A percentile compares a stretch with the other conserved stretches of the same genome.
Evolutionary conservation across 2,329 filamentous ascomycete species (phyloP).

Genomic region (Coniochaeta pulveracea): DNA sequence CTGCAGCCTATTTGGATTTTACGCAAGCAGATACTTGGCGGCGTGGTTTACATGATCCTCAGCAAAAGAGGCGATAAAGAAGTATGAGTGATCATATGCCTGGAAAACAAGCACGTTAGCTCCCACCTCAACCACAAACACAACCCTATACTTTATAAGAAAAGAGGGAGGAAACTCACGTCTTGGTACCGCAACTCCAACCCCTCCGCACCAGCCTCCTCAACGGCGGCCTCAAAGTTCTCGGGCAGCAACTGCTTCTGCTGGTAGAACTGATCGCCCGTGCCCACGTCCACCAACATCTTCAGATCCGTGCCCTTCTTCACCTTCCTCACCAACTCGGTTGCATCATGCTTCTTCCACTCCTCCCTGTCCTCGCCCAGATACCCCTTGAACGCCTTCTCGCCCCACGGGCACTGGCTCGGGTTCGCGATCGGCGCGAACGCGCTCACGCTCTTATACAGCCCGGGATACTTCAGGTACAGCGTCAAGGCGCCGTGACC

Average conservation of each 20-base stretch:
- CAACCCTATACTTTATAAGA: not conserved
- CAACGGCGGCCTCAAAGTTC: constrained; percentile 74
- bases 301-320: constrained; percentile 53
- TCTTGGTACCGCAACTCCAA: constrained; percentile 75
- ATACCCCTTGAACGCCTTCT: constrained; percentile 92
- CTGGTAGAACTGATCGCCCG: constrained; percentile 94
- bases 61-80: constrained; percentile 83
- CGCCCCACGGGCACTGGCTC: constrained; percentile 75
- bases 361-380: constrained; percentile 63
- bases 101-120: too few species aligned
- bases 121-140: not conserved
- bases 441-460: constrained; percentile 80
- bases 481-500: constrained; percentile 90
- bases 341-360: constrained; percentile 88
- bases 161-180: constrained; percentile 25
- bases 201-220: constrained; percentile 61
- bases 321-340: constrained; percentile 73
- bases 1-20: too few species aligned
- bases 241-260: constrained; percentile 85
- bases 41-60: constrained; percentile 87
- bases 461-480: constrained; percentile 82
- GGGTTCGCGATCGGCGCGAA: constrained; percentile 90
- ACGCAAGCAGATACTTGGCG: constrained; percentile 67
- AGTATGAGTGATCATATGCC: constrained; percentile 96
- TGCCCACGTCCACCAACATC: constrained; percentile 84